Evolutionary conservation across 2,329 filamentous ascomycete species (phyloP).

Genomic region (Cercospora berteroae): DNA sequence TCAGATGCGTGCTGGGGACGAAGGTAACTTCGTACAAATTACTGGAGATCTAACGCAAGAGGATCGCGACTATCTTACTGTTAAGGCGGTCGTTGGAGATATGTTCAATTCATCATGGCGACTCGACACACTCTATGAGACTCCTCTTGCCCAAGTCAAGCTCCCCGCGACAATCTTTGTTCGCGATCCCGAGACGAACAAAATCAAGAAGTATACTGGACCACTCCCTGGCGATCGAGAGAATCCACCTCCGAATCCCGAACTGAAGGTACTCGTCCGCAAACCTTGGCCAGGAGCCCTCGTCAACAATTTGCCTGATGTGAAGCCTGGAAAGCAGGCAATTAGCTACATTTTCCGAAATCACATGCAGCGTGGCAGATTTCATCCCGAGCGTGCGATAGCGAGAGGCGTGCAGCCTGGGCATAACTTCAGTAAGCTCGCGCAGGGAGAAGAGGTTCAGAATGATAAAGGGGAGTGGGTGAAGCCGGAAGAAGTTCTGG

Average conservation of each 20-base stretch:
- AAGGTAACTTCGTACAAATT: slow-evolving; percentile 23
- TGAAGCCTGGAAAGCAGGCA: slow-evolving; percentile 63
- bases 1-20: slow-evolving; percentile 36
- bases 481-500: slow-evolving; percentile 84
- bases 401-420: slow-evolving; percentile 63
- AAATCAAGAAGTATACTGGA: slow-evolving; percentile 67
- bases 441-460: slow-evolving; percentile 61
- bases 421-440: slow-evolving; percentile 59
- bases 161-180: slow-evolving; percentile 70
- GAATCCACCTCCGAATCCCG: slow-evolving; percentile 48
- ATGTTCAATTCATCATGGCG: slow-evolving; percentile 81
- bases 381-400: slow-evolving; percentile 64
- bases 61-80: slow-evolving; percentile 39
- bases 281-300: slow-evolving; percentile 74
- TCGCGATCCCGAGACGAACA: slow-evolving; percentile 59
- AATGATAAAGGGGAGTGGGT: slow-evolving; percentile 66
- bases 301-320: slow-evolving; percentile 64
- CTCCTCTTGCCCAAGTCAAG: slow-evolving; percentile 63
- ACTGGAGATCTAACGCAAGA: slow-evolving; percentile 47
- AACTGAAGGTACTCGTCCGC: slow-evolving; percentile 70
- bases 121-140: slow-evolving; percentile 67
- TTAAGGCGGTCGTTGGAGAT: slow-evolving; percentile 63
- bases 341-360: slow-evolving; percentile 85
- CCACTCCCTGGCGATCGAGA: slow-evolving; percentile 57
- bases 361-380: slow-evolving; percentile 75